phyloP scores from a whole-genome alignment of 2,329 filamentous ascomycete species.

The Clarireedia paspali region DNA sequence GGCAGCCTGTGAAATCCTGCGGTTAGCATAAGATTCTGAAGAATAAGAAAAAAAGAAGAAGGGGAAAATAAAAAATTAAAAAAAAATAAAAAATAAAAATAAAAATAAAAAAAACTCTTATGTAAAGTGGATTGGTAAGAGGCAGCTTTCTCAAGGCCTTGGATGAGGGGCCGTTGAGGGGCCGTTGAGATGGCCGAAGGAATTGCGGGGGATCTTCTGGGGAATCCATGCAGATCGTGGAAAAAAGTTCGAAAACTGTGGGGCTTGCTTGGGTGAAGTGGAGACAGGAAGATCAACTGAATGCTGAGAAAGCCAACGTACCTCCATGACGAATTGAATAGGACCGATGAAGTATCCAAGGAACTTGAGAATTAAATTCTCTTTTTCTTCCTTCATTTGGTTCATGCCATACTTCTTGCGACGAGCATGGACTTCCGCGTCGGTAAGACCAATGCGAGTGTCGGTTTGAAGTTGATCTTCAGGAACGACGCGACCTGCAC shows the following conservation, averaged over 20 bases:
- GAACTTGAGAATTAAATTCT: slow-evolving; percentile 80
- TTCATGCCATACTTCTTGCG: slow-evolving; percentile 76
- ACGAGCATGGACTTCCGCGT: slow-evolving; percentile 54
- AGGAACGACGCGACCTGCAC: slow-evolving; percentile 53
- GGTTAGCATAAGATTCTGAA: background rate
- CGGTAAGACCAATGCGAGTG: slow-evolving; percentile 62
- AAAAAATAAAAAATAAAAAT: too few species aligned
- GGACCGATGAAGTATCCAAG: slow-evolving; percentile 75
- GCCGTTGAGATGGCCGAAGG: background rate
- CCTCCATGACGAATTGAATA: slow-evolving; percentile 93
- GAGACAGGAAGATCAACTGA: slow-evolving; percentile 9
- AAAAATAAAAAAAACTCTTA: background rate
- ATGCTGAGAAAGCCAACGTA: slow-evolving; percentile 33
- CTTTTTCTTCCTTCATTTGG: slow-evolving; percentile 86
- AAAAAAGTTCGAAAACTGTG: background rate
- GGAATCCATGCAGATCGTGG: slow-evolving; percentile 2
- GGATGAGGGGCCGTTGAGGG: background rate
- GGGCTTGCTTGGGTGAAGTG: background rate
- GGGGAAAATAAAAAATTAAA: too few species aligned
- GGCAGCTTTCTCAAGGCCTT: background rate
- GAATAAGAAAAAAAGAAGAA: too few species aligned
- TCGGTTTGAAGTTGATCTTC: slow-evolving; percentile 75
- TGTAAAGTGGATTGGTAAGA: background rate
- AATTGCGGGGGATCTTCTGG: background rate
- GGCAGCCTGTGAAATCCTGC: slow-evolving; percentile 39